Percentiles rank a stretch among this genome's conserved stretches.
These are phyloP conservation scores for Phytophthora citrophthora DNA, from an alignment of 352 stramenopile genomes.

Conservation along the genomic window DNA sequence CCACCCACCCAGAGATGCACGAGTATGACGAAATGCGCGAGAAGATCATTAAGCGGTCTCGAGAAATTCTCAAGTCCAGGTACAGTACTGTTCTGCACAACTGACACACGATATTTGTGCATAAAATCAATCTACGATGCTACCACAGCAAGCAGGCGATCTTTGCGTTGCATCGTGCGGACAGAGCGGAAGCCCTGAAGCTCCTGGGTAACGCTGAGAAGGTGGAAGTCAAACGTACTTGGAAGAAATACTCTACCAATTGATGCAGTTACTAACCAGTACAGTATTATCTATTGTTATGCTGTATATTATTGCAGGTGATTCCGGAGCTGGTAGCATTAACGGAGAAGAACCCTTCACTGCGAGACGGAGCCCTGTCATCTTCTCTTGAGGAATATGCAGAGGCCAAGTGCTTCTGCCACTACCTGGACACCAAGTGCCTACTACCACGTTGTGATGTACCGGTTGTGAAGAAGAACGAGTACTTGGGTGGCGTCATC, in stretches of 20 bases:
- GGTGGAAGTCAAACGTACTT: conserved; percentile 23
- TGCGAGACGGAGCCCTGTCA: conserved; percentile 84
- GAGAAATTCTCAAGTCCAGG: conserved; percentile 95
- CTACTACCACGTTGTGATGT: conserved; percentile 66
- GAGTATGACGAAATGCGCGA: conserved; percentile 93
- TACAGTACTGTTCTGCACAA: conserved; percentile 18
- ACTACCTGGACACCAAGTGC: conserved; percentile 77
- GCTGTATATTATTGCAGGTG: conserved; percentile 43
- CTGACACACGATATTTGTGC: not conserved
- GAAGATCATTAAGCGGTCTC: conserved; percentile 94
- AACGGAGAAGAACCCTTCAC: conserved; percentile 78
- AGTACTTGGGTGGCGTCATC: conserved; percentile 95
- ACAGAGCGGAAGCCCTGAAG: conserved; percentile 61
- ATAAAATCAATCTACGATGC: conserved; percentile 15
- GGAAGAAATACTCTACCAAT: not conserved
- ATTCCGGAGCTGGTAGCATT: conserved; percentile 83
- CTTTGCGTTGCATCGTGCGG: conserved; percentile 92
- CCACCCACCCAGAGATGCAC: conserved; percentile 76
- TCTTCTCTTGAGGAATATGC: conserved; percentile 94
- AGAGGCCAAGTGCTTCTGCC: conserved; percentile 92
- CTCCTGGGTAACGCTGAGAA: conserved; percentile 61
- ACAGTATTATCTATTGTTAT: not conserved
- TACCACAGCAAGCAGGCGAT: conserved; percentile 92
- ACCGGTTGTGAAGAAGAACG: conserved; percentile 71
- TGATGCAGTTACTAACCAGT: not conserved